phyloP scores from a whole-genome alignment of 306 rosid genomes.

The Vicia sativa region DNA sequence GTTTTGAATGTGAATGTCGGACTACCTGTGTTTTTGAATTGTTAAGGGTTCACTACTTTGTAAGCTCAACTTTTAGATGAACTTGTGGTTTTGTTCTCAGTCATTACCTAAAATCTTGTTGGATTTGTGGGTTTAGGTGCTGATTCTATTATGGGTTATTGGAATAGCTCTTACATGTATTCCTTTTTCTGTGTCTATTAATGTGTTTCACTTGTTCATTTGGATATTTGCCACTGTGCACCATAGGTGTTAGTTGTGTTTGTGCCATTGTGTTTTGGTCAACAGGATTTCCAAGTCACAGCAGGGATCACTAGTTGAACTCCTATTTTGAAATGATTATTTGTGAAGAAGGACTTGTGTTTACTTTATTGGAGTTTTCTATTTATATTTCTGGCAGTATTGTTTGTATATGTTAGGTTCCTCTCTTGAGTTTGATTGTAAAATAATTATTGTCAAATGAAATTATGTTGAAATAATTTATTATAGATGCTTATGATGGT shows the following conservation, averaged over 20 bases:
- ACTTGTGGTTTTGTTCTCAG: not conserved
- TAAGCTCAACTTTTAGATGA: conserved; percentile 3
- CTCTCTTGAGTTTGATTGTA: not conserved
- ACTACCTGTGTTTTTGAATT: not conserved
- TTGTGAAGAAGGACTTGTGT: not conserved
- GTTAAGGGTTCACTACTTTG: not conserved
- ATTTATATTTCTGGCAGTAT: not conserved
- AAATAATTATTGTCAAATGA: not conserved
- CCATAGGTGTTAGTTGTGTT: not conserved
- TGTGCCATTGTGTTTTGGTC: conserved; percentile 6
- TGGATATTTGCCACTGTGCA: not conserved
- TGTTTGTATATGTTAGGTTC: not conserved
- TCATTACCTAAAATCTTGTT: not conserved
- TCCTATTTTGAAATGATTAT: not conserved
- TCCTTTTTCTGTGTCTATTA: not conserved
- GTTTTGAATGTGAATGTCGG: not conserved
- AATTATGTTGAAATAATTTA: not conserved
- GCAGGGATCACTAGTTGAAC: not conserved
- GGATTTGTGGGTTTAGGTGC: not conserved
- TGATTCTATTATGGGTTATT: not conserved
- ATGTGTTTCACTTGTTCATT: not conserved
- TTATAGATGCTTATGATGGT: not conserved
- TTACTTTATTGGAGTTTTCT: not conserved
- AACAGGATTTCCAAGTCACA: not conserved
- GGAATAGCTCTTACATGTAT: not conserved